Base-by-base conservation (phyloP, 768 basidiomycete species). In the Suillus clintonianus region DNA sequence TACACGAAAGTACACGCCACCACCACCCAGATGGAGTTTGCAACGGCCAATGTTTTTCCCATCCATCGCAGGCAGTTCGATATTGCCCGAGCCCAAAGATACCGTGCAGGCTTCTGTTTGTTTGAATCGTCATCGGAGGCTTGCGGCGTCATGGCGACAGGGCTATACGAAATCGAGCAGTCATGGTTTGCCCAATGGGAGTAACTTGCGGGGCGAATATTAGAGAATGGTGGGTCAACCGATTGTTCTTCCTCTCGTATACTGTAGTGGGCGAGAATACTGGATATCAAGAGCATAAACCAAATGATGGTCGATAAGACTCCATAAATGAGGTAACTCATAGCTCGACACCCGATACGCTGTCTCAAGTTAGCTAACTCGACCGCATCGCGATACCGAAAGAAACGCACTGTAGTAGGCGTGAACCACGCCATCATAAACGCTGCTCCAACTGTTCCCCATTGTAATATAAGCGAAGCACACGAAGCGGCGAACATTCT, bases 1-100 rank as follows among this genome's bases (percentile, higher is more conserved):
- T 70, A 78, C 45, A 77, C 73, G 36, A 78, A 67, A 11, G 78
- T 7, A 13, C 73, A 76, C 24, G 62, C 65, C 42, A 64, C 34
- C 17, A 78, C 2, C 60, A 74, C 64, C 11, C 68, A 66, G 14
- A 71, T 62, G 4, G 75, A 69, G 27, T 78, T 78, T 59, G 65
- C 7, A 8, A 69, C 57, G 5, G 77, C 77, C 19, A 78, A 37
- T 4, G 62, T n/a, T 59, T 77, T 73, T 8, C 72, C 74, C 17
- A 61, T 41, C 64, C 73, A 70, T 1, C 77, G 69, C 4, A 78
- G 56, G 61, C 51, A 59, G 22, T 70, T 53, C 1, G 74, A 66
- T 14, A 66, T 1, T 0, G 10, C 8, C 2, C 36, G 53, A 9
- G 67, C 65, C 27, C 27, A 27, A 27, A 27, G 2, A 27, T 4